Percentiles rank a stretch among this genome's conserved stretches.
These are phyloP conservation scores for Phytophthora pini DNA, from an alignment of 352 stramenopile genomes.

Conservation along the genomic window DNA sequence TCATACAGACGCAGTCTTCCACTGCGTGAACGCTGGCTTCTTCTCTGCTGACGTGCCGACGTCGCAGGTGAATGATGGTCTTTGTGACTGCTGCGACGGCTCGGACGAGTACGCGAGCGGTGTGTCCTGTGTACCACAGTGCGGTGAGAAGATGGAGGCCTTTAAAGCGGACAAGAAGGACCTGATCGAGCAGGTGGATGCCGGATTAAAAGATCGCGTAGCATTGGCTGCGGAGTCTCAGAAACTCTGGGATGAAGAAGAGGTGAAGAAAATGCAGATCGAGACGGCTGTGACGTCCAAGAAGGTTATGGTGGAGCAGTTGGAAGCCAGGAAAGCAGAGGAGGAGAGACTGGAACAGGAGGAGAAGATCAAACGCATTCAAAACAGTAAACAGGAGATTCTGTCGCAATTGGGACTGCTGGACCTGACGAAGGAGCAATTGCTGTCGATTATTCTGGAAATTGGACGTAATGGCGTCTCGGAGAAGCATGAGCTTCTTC, in stretches of 20 bases:
- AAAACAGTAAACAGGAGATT: slow-evolving; percentile 50
- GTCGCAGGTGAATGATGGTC: slow-evolving; percentile 89
- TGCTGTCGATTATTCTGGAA: slow-evolving; percentile 69
- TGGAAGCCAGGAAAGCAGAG: slow-evolving; percentile 41
- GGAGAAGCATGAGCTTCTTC: slow-evolving; percentile 62
- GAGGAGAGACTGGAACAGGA: slow-evolving; percentile 58
- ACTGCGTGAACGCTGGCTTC: slow-evolving; percentile 50
- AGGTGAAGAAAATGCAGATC: slow-evolving; percentile 37
- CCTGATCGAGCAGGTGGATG: slow-evolving; percentile 76
- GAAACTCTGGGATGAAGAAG: slow-evolving; percentile 44
- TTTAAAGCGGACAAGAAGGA: slow-evolving; percentile 61
- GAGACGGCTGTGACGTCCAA: slow-evolving; percentile 37
- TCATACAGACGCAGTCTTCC: slow-evolving; percentile 48
- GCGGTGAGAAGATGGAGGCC: slow-evolving; percentile 40
- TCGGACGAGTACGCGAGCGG: slow-evolving; percentile 82
- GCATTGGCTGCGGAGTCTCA: slow-evolving; percentile 40
- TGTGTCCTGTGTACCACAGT: slow-evolving; percentile 52
- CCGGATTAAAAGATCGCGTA: slow-evolving; percentile 58
- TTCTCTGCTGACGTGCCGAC: slow-evolving; percentile 60
- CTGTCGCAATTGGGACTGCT: slow-evolving; percentile 63
- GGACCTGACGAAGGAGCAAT: slow-evolving; percentile 64
- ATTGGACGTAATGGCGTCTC: slow-evolving; percentile 47
- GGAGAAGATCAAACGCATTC: slow-evolving; percentile 55
- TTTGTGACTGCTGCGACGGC: slow-evolving; percentile 99
- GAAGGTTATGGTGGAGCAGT: slow-evolving; percentile 48